A percentile compares a stretch with the other conserved stretches of the same genome.
Conservation (phyloP, 805 yeast species). For the Metschnikowia vanudenii region DNA sequence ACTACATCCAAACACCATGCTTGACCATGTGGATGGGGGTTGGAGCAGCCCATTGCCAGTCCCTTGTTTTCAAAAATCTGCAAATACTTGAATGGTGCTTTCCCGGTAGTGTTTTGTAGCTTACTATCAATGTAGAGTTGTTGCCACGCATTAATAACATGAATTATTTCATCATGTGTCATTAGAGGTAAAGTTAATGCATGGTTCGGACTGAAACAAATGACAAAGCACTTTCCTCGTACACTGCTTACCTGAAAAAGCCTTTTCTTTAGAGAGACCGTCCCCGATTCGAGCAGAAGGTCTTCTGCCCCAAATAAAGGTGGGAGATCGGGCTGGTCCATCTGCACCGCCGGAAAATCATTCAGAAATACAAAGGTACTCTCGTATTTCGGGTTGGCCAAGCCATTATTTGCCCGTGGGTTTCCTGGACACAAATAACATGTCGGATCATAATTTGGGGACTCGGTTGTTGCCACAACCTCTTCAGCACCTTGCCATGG, state of each 20-base stretch:
- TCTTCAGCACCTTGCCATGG: conserved; percentile 83
- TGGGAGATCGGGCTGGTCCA: conserved; percentile 50
- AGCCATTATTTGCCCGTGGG: conserved; percentile 57
- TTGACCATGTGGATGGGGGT: conserved; percentile 82
- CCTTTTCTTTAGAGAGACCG: conserved; percentile 32
- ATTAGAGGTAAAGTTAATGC: conserved; percentile 64
- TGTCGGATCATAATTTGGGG: conserved; percentile 58
- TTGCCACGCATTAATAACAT: conserved; percentile 64
- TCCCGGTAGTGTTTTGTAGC: conserved; percentile 31
- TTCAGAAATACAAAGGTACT: conserved; percentile 61
- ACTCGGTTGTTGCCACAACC: conserved; percentile 35
- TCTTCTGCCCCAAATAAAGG: conserved; percentile 10
- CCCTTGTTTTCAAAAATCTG: conserved; percentile 81
- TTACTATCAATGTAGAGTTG: conserved; percentile 46
- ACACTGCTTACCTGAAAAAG: conserved; percentile 58
- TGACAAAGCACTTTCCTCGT: conserved; percentile 66
- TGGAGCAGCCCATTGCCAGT: conserved; percentile 78
- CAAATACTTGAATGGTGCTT: conserved; percentile 53
- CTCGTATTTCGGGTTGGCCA: conserved; percentile 52
- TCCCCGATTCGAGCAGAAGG: too few relatives aligned
- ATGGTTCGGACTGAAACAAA: conserved; percentile 72
- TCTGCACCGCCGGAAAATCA: conserved; percentile 69
- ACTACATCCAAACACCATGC: conserved; percentile 69
- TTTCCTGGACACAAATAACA: conserved; percentile 77
- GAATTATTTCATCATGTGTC: conserved; percentile 41